Percentiles rank a stretch among this genome's conserved stretches.
phyloP scores from a whole-genome alignment of 176 grass and related monocot genomes.

The Oryza brachyantha region DNA sequence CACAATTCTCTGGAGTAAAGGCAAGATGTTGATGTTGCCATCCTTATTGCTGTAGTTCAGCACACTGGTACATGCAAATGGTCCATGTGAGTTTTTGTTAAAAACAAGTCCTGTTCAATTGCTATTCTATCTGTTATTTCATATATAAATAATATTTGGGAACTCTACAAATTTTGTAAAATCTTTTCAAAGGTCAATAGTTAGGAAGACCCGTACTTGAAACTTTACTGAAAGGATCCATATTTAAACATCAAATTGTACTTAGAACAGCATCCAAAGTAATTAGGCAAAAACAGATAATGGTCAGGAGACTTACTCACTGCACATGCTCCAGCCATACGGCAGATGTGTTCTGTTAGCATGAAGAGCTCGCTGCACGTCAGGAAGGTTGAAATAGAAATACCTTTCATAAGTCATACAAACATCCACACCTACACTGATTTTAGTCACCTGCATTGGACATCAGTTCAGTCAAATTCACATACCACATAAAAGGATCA shows the following conservation, averaged over 20 bases:
- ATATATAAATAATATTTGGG: background rate
- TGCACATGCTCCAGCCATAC: conserved; percentile 92
- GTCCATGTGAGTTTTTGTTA: conserved; percentile 17
- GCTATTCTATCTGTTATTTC: background rate
- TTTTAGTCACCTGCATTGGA: conserved; percentile 67
- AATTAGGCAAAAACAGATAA: no score
- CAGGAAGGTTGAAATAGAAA: conserved; percentile 92
- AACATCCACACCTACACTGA: conserved; percentile 79
- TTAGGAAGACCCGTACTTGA: background rate
- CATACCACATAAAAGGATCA: background rate
- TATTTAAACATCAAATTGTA: background rate
- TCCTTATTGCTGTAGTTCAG: conserved; percentile 85
- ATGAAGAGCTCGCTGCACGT: conserved; percentile 91
- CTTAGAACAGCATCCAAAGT: background rate
- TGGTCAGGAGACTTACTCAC: conserved; percentile 81
- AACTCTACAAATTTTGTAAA: background rate
- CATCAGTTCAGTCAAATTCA: background rate
- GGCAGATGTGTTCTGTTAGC: conserved; percentile 86
- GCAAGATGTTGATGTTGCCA: conserved; percentile 83
- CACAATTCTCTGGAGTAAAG: conserved; percentile 75
- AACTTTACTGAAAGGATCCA: background rate
- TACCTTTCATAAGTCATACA: conserved; percentile 87
- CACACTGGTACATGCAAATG: conserved; percentile 41
- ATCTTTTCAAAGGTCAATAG: background rate
- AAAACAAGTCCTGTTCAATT: background rate